Base-by-base conservation (phyloP, 495 filamentous ascomycete genomes). In the Penicillium chermesinum region DNA sequence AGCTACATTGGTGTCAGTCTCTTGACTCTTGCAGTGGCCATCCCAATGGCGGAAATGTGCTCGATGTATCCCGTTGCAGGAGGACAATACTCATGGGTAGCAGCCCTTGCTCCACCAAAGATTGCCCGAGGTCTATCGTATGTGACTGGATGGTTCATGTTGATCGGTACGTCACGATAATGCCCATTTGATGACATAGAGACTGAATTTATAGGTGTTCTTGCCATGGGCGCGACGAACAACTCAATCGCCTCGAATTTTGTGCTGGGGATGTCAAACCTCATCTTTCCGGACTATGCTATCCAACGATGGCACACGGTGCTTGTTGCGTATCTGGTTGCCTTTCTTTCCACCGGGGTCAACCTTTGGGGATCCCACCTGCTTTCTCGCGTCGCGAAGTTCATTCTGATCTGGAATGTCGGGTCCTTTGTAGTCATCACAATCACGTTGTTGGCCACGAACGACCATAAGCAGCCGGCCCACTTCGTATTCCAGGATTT, bases 31-130 rank as follows among this genome's bases (percentile, higher is more conserved):
- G 69, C 74, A 13, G 77, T 82, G 18, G 78, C 76, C 2, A 72
- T 78, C 35, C 71, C 76, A 0, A 76, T 82, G 76, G 77, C 78
- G 12, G 77, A 80, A 53, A 81, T 78, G 73, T 80, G 76, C 43
- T 73, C 69, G 3, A 71, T 69, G 54, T 79, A 72, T 51, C 76
- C 76, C 0, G 70, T 77, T 13, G 72, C 74, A 13, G 75, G 75
- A 38, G 76, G 75, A 2, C 78, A 81, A 42, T 81, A 81, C 48
- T 76, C 72, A 2, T 81, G 78, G 76, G 76, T 79, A 38, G 73
- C 74, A 7, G 70, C 77, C 1, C 61, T 80, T n/a, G 71, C 78
- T 1, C 79, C 79, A 12, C 71, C 70, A n/a, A 70, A 62, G 16
- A 65, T 76, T 19, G 64, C 72, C 8, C 68, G 74, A 34, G 65